Percentiles rank a stretch among this genome's conserved stretches.
These are phyloP conservation scores for Pyricularia sp. DNA, from an alignment of 2,329 filamentous ascomycete species.

Conservation along the genomic window DNA sequence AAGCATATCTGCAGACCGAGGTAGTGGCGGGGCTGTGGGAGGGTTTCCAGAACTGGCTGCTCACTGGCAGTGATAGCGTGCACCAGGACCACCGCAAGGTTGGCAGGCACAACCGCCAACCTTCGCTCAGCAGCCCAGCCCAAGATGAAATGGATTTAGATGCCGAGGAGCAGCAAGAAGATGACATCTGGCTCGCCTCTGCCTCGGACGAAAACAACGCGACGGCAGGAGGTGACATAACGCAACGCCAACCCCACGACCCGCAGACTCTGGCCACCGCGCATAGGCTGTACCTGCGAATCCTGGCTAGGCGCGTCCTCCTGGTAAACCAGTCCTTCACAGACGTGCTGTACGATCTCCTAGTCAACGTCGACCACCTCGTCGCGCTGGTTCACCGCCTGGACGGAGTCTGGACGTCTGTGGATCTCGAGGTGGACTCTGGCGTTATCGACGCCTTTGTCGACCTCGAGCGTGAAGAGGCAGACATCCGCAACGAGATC, in stretches of 20 bases:
- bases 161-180: conserved; percentile 19
- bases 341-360: conserved; percentile 53
- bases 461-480: conserved; percentile 64
- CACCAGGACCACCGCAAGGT: conserved; percentile 5
- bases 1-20: conserved; percentile 83
- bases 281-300: conserved; percentile 66
- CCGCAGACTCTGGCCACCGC: conserved; percentile 76
- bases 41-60: conserved; percentile 69
- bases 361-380: conserved; percentile 72
- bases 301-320: conserved; percentile 57
- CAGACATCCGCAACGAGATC: conserved; percentile 55
- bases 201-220: conserved; percentile 7
- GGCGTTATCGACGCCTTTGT: conserved; percentile 70
- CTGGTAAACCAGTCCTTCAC: conserved; percentile 57
- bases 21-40: conserved; percentile 75
- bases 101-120: background rate
- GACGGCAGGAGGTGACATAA: conserved; percentile 5
- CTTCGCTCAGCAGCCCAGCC: background rate
- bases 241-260: conserved; percentile 47
- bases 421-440: conserved; percentile 75
- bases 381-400: conserved; percentile 68
- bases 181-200: conserved; percentile 33
- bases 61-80: conserved; percentile 24
- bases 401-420: conserved; percentile 64
- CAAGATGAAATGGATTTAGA: conserved; percentile 1